Percentiles rank a stretch among this genome's conserved stretches.
Evolutionary conservation across 352 stramenopile genomes (phyloP).

Genomic region (Phytophthora pinifolia): DNA sequence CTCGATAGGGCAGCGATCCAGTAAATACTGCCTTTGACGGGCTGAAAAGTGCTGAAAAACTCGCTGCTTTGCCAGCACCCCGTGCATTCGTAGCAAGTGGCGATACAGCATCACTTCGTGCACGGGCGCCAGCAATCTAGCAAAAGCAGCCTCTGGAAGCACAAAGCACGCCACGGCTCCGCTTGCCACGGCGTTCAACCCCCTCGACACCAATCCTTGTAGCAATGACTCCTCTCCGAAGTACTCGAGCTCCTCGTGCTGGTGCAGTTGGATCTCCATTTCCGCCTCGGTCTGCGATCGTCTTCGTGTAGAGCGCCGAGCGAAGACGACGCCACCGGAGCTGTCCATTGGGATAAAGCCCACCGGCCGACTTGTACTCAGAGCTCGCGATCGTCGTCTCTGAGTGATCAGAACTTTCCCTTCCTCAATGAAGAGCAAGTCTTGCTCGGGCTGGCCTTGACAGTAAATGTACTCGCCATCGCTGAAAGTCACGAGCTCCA

Average conservation of each 20-base stretch:
- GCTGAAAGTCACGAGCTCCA: constrained; percentile 35
- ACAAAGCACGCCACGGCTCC: constrained; percentile 53
- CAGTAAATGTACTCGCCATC: constrained; percentile 70
- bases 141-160: constrained; percentile 42
- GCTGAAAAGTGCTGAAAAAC: constrained; percentile 57
- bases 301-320: constrained; percentile 19
- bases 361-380: constrained; percentile 18
- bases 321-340: constrained; percentile 1
- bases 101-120: constrained; percentile 64
- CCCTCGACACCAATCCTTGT: constrained; percentile 23
- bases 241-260: constrained; percentile 55
- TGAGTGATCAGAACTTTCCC: constrained; percentile 73
- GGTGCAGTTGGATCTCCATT: constrained; percentile 57
- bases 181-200: constrained; percentile 56
- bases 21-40: constrained; percentile 29
- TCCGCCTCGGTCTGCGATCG: constrained; percentile 49
- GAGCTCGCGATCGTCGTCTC: constrained; percentile 28
- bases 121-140: constrained; percentile 44
- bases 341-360: constrained; percentile 16
- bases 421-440: constrained; percentile 73
- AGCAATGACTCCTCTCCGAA: constrained; percentile 69
- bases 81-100: constrained; percentile 48
- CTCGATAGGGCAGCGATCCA: constrained; percentile 52
- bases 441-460: constrained; percentile 56
- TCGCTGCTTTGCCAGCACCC: constrained; percentile 60